phyloP scores from a whole-genome alignment of 257 asterid genomes.

The Gentiana dahurica region DNA sequence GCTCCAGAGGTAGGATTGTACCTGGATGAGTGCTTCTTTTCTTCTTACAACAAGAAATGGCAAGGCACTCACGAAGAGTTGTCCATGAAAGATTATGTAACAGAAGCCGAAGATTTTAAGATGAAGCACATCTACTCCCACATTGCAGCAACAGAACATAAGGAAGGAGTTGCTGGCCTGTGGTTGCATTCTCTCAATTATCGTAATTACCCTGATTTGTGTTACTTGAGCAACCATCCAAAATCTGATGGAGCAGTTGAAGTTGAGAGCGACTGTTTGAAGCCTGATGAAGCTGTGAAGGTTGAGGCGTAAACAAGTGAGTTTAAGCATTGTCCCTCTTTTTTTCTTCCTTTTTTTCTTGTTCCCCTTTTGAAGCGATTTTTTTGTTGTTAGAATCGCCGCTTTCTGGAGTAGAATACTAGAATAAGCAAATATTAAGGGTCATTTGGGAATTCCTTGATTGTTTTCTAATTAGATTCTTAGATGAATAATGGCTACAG shows the following conservation, averaged over 20 bases:
- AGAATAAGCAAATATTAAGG: too few relatives aligned
- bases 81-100: constrained; percentile 60
- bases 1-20: constrained; percentile 98
- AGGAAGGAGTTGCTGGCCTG: constrained; percentile 63
- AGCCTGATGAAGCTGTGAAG: background rate
- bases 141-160: constrained; percentile 65
- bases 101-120: constrained; percentile 75
- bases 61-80: constrained; percentile 64
- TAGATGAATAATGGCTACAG: too few relatives aligned
- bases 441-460: too few relatives aligned
- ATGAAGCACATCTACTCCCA: constrained; percentile 68
- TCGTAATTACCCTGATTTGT: constrained; percentile 75
- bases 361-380: too few relatives aligned
- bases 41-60: constrained; percentile 81
- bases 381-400: too few relatives aligned
- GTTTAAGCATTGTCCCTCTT: constrained; percentile 1
- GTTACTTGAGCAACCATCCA: constrained; percentile 4
- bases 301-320: constrained; percentile 6
- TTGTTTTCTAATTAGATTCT: too few relatives aligned
- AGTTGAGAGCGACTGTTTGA: constrained; percentile 7
- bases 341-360: background rate
- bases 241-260: constrained; percentile 14
- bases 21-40: constrained; percentile 85
- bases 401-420: too few relatives aligned
- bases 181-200: constrained; percentile 85